phyloP scores from a whole-genome alignment of 169 alveolate species.

The Plasmodium adleri region DNA sequence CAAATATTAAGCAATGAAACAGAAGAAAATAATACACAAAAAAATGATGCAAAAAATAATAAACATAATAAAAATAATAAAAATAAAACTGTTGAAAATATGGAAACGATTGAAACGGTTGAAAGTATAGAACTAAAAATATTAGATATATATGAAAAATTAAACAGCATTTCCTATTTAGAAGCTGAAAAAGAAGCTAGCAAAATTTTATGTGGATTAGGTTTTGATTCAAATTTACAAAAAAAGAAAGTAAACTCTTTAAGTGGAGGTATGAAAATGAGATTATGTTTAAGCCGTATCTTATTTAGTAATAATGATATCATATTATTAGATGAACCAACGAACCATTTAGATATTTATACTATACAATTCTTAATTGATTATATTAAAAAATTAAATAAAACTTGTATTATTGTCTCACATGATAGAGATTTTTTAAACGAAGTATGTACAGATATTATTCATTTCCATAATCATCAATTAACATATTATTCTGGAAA shows the following conservation, averaged over 20 bases:
- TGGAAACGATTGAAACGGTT: too few relatives aligned
- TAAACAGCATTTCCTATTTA: conserved; percentile 86
- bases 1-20: background rate
- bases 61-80: conserved; percentile 84
- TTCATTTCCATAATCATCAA: conserved; percentile 92
- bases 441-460: conserved; percentile 95
- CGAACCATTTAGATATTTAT: conserved; percentile 83
- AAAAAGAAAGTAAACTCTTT: conserved; percentile 89
- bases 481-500: conserved; percentile 94
- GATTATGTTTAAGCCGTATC: conserved; percentile 86
- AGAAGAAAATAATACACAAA: background rate
- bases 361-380: conserved; percentile 95
- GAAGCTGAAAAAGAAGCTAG: conserved; percentile 78
- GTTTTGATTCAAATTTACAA: conserved; percentile 92
- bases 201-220: conserved; percentile 91
- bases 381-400: conserved; percentile 90
- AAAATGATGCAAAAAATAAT: conserved; percentile 13
- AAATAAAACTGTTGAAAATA: conserved; percentile 78
- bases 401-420: conserved; percentile 96
- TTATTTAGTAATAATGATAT: conserved; percentile 88
- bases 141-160: conserved; percentile 89
- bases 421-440: conserved; percentile 97
- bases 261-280: conserved; percentile 91
- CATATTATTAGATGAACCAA: conserved; percentile 85
- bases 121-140: conserved; percentile 93